Evolutionary conservation across 176 grass and related monocot genomes (phyloP).

Genomic region (Coix lacrymajobi): DNA sequence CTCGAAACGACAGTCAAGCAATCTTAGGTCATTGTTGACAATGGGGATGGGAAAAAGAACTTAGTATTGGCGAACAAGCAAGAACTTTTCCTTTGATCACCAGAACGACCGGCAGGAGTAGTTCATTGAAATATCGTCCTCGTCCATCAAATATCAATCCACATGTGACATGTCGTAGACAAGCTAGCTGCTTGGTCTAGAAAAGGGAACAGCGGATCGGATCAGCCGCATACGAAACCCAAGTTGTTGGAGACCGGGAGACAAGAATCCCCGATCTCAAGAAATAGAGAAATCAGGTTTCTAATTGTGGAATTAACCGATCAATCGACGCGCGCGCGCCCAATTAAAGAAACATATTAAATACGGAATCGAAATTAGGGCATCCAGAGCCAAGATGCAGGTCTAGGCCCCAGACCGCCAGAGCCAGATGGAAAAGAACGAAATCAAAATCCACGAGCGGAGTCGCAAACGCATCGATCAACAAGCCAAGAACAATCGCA

Average conservation of each 20-base stretch:
- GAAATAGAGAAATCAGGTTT: neutral
- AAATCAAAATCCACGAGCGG: neutral
- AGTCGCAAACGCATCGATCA: neutral
- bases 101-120: neutral
- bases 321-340: neutral
- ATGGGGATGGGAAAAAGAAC: neutral
- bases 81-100: neutral
- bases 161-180: neutral
- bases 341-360: neutral
- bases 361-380: neutral
- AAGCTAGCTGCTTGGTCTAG: neutral
- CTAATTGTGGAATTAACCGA: neutral
- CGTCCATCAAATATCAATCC: constrained; percentile 1
- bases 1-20: neutral
- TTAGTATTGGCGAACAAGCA: neutral
- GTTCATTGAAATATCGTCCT: neutral
- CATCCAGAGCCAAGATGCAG: neutral
- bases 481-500: neutral
- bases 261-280: constrained; percentile 13
- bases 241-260: neutral
- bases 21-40: neutral
- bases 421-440: neutral
- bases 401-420: neutral
- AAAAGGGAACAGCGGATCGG: neutral
- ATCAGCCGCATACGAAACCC: neutral